phyloP scores from a whole-genome alignment of 2,329 filamentous ascomycete genomes.

The Aotearoamyces nothofagi region DNA sequence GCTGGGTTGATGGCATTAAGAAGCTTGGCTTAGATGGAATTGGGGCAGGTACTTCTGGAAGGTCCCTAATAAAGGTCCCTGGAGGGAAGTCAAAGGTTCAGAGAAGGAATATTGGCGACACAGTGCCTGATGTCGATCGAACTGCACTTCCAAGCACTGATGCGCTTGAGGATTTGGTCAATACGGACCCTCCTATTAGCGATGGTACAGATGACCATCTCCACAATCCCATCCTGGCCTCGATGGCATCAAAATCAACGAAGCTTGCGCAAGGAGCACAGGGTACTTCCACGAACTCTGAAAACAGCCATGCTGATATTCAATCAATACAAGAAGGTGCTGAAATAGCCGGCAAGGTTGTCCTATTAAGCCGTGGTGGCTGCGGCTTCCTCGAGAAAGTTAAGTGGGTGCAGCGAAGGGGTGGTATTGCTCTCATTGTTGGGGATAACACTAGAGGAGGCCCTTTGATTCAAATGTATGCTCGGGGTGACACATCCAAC shows the following conservation, averaged over 20 bases:
- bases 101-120: constrained; percentile 21
- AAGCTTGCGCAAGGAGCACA: constrained; percentile 11
- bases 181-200: constrained; percentile 27
- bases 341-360: constrained; percentile 87
- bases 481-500: constrained; percentile 89
- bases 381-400: constrained; percentile 96
- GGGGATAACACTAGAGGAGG: constrained; percentile 86
- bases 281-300: constrained; percentile 7
- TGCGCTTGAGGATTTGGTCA: constrained; percentile 8
- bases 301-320: constrained; percentile 59
- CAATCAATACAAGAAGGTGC: constrained; percentile 82
- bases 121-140: constrained; percentile 10
- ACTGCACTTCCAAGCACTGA: constrained; percentile 9
- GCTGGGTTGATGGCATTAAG: constrained; percentile 51
- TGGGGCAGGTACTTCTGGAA: constrained; percentile 10
- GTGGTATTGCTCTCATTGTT: constrained; percentile 79
- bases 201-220: constrained; percentile 82
- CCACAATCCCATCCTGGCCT: constrained; percentile 37
- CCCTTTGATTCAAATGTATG: constrained; percentile 92
- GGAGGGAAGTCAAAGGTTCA: constrained; percentile 25
- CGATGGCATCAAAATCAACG: constrained; percentile 22
- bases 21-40: constrained; percentile 7
- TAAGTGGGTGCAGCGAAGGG: constrained; percentile 88
- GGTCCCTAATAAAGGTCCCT: constrained; percentile 11
- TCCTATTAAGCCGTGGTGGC: constrained; percentile 78